phyloP scores from a whole-genome alignment of 805 yeast species.

The Metschnikowia continentalis region DNA sequence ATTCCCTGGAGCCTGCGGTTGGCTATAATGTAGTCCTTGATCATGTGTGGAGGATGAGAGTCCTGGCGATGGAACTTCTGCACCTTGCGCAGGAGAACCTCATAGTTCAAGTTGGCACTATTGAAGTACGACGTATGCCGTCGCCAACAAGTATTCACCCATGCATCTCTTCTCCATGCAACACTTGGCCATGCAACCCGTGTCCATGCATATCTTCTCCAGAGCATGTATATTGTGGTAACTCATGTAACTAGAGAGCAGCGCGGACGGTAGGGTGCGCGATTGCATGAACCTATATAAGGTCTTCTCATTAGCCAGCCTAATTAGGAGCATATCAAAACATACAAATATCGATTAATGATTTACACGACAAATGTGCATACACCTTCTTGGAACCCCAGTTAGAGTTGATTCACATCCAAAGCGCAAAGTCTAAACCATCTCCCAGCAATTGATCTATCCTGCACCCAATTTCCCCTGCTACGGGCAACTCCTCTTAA shows the following conservation, averaged over 20 bases:
- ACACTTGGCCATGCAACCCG: too few relatives aligned
- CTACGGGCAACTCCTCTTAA: background rate
- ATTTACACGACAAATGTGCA: background rate
- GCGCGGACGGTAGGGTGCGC: background rate
- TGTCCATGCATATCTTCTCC: background rate
- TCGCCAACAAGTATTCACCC: background rate
- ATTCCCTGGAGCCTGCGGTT: constrained; percentile 13
- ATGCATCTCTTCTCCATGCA: too few relatives aligned
- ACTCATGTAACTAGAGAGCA: background rate
- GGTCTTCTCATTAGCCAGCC: constrained; percentile 2
- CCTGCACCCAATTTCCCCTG: background rate
- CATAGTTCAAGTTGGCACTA: constrained; percentile 14
- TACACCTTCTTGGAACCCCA: background rate
- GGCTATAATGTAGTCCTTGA: constrained; percentile 15
- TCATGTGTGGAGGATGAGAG: constrained; percentile 4
- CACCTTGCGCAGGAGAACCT: constrained; percentile 11
- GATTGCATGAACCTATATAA: background rate
- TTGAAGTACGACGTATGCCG: constrained; percentile 5
- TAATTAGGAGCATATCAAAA: constrained; percentile 1
- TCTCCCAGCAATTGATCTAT: background rate
- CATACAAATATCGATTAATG: background rate
- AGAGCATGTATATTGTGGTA: background rate
- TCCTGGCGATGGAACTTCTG: constrained; percentile 4
- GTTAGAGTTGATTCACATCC: background rate
- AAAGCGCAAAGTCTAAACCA: background rate